A percentile compares a stretch with the other conserved stretches of the same genome.
These are phyloP conservation scores for Eucalyptus regnans DNA, from an alignment of 345 rosid species.

Conservation along the genomic window DNA sequence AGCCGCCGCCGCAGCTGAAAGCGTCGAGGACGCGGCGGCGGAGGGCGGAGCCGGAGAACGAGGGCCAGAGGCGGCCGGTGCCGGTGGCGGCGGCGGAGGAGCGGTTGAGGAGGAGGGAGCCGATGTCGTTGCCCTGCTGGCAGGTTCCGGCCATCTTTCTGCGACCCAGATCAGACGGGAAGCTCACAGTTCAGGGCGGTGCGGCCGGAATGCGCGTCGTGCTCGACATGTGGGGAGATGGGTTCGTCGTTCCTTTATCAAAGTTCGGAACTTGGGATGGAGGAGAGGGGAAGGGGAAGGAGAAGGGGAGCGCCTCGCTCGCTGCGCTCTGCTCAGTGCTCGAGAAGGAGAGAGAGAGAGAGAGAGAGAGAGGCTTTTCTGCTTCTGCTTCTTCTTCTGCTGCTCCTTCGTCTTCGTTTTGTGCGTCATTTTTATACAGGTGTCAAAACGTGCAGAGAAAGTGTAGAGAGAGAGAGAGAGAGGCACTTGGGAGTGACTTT, in stretches of 20 bases:
- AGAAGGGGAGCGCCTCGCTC: neutral
- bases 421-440: neutral
- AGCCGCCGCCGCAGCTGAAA: conserved; percentile 74
- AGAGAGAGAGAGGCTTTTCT: neutral
- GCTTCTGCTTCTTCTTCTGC: neutral
- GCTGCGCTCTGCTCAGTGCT: neutral
- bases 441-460: neutral
- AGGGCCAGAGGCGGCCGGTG: conserved; percentile 40
- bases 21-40: conserved; percentile 60
- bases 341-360: neutral
- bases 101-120: conserved; percentile 56
- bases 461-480: neutral
- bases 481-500: neutral
- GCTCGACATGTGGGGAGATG: neutral
- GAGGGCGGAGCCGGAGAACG: conserved; percentile 54
- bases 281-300: too few relatives aligned
- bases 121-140: conserved; percentile 42
- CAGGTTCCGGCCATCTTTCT: neutral
- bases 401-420: neutral
- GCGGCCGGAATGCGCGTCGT: neutral
- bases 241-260: neutral
- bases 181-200: neutral
- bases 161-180: neutral
- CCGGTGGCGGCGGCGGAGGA: neutral
- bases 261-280: neutral